Percentiles rank a stretch among this genome's conserved stretches.
Conservation (phyloP, 2,329 filamentous ascomycete genomes). For the Claviceps pusilla region DNA sequence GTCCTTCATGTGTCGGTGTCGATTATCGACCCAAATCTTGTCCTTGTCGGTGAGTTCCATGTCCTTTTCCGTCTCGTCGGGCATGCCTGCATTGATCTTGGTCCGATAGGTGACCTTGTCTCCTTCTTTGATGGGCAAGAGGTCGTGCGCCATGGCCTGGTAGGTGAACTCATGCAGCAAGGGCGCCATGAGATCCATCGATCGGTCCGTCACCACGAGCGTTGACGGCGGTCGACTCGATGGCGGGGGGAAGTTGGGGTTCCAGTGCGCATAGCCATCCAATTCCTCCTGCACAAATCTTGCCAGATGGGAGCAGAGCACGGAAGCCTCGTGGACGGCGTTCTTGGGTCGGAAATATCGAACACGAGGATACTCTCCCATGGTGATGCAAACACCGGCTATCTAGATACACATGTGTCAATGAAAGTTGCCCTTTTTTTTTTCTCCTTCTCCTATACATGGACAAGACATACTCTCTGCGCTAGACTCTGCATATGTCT, state of each 20-base stretch:
- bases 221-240: constrained; percentile 64
- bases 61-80: constrained; percentile 65
- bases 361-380: constrained; percentile 90
- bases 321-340: constrained; percentile 70
- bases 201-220: constrained; percentile 75
- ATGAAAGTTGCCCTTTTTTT: neutral
- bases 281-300: constrained; percentile 84
- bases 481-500: constrained; percentile 73
- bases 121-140: constrained; percentile 73
- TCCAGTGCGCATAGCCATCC: constrained; percentile 73
- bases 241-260: constrained; percentile 64
- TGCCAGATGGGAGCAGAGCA: constrained; percentile 76
- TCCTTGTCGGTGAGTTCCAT: constrained; percentile 86
- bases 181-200: constrained; percentile 82
- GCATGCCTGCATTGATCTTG: constrained; percentile 56
- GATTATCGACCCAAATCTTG: constrained; percentile 86
- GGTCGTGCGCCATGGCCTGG: constrained; percentile 92
- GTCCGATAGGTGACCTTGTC: constrained; percentile 82
- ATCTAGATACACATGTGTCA: constrained; percentile 14
- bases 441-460: neutral
- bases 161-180: constrained; percentile 94
- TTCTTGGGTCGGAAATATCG: constrained; percentile 71
- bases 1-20: constrained; percentile 95
- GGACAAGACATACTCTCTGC: constrained; percentile 53
- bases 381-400: constrained; percentile 60